Evolutionary conservation across 176 grass and related monocot species (phyloP).

Genomic region (Sorghum bicolor): Sorghum_bicolor_NCBIv3 NC_012879.2:60329501-60330000

Average conservation of each 20-base stretch:
- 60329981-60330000: background rate
- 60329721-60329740: slow-evolving; percentile 83
- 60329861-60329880: too few relatives aligned
- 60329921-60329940: slow-evolving; percentile 31
- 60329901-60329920: slow-evolving; percentile 2
- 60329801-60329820: too few relatives aligned
- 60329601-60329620: slow-evolving; percentile 51
- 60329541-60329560: slow-evolving; percentile 77
- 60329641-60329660: slow-evolving; percentile 28
- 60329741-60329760: slow-evolving; percentile 77
- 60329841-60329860: too few relatives aligned
- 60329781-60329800: too few relatives aligned
- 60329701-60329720: slow-evolving; percentile 74
- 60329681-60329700: slow-evolving; percentile 85
- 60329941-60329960: slow-evolving; percentile 26
- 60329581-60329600: slow-evolving; percentile 50
- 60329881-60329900: too few relatives aligned
- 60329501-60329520: slow-evolving; percentile 61
- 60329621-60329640: slow-evolving; percentile 50
- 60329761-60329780: slow-evolving; percentile 8
- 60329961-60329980: slow-evolving; percentile 21
- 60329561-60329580: slow-evolving; percentile 85
- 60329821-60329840: too few relatives aligned
- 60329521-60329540: slow-evolving; percentile 78
- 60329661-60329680: slow-evolving; percentile 65